phyloP scores from a whole-genome alignment of 257 asterid species.

The Solanum chilense region DNA sequence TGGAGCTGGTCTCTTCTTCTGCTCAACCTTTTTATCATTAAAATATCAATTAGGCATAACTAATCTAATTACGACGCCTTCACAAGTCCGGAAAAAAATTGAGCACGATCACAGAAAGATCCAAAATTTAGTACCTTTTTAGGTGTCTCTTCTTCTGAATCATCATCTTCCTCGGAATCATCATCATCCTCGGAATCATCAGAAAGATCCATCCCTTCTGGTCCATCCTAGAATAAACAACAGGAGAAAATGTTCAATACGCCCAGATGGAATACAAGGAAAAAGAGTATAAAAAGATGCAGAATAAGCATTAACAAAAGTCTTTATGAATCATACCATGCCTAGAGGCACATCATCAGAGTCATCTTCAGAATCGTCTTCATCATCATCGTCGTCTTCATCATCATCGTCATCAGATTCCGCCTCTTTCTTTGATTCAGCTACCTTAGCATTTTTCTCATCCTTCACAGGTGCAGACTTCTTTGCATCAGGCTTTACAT shows the following conservation, averaged over 20 bases:
- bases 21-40: background rate
- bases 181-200: background rate
- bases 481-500: conserved; percentile 7
- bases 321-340: background rate
- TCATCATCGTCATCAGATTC: background rate
- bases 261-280: background rate
- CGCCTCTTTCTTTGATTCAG: conserved; percentile 3
- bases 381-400: background rate
- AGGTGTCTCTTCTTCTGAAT: conserved; percentile 28
- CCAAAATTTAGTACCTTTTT: conserved; percentile 17
- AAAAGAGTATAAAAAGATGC: background rate
- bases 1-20: conserved; percentile 44
- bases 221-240: conserved; percentile 7
- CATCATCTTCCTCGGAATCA: conserved; percentile 17
- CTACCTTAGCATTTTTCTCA: background rate
- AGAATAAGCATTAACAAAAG: background rate
- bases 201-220: conserved; percentile 4
- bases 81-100: background rate
- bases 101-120: background rate
- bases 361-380: conserved; percentile 4
- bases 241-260: background rate
- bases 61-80: background rate
- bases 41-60: background rate
- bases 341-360: conserved; percentile 3
- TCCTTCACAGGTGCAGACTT: background rate